Base-by-base conservation (phyloP, 1,284 basidiomycete genomes). In the Schizophyllum amplum region DNA sequence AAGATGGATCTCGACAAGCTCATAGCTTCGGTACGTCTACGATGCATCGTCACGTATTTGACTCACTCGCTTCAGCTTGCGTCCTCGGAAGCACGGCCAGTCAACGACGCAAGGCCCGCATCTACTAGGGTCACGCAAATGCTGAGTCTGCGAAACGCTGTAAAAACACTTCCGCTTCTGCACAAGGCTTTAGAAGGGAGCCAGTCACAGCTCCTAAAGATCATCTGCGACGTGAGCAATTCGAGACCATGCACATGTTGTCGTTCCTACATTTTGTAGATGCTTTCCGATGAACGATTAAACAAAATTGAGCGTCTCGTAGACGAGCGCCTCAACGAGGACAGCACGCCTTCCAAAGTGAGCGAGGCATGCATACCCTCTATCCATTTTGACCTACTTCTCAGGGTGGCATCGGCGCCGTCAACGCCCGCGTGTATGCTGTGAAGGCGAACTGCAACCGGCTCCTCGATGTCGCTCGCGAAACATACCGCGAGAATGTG, bases 401-500 rank as follows among this genome's bases (percentile, higher is more conserved):
- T 42, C 64, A 89, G 86, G 81, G 83, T 33, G 87, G 89, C 4
- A 75, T 91, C 22, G 79, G 75, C 7, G 83, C 82, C 1, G 72
- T 86, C 26, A 91, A 90, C 65, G 80, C 85, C 2, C 81, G 84
- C 51, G 86, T 94, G 11, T 96, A 93, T 70, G 92, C 93, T 0
- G 87, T 95, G 51, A 89, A 84, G 83, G 87, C 90, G 1, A 87
- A 90, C 59, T 81, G 79, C 63, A 90, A 93, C 62, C 82, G 83
- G 21, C 77, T 96, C 9, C 83, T 98, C 11, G 94, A 98, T 62
- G 90, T 98, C 3, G 95, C 94, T 0, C 82, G 95, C 6, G 89
- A 92, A 66, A 95, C 94, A 0, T 93, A 89, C 73, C 90, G 88
- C 64, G 94, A 97, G 68, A 95, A 95, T 62, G 78, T 94, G 17